phyloP scores from a whole-genome alignment of 2,329 filamentous ascomycete genomes.

The Ophiocordyceps robertsii region DNA sequence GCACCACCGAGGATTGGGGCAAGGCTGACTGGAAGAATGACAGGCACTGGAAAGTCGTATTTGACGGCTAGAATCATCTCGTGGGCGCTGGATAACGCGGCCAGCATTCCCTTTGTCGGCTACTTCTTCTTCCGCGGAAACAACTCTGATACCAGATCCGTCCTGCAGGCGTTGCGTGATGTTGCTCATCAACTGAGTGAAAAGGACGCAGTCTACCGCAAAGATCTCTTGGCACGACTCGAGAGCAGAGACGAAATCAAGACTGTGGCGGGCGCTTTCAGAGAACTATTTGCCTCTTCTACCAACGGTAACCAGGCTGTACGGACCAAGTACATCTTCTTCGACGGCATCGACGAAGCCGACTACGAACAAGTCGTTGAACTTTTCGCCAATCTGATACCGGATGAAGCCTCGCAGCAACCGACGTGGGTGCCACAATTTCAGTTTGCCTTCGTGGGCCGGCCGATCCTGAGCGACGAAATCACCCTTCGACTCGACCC shows the following conservation, averaged over 20 bases:
- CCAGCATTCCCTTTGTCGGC: constrained; percentile 19
- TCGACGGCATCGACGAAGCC: constrained; percentile 34
- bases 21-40: neutral
- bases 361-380: constrained; percentile 21
- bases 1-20: neutral
- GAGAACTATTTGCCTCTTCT: constrained; percentile 25
- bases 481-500: constrained; percentile 21
- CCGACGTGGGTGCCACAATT: constrained; percentile 10
- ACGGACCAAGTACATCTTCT: constrained; percentile 26
- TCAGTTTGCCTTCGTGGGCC: constrained; percentile 26
- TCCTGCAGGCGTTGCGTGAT: constrained; percentile 30
- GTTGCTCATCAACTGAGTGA: constrained; percentile 33
- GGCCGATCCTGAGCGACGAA: constrained; percentile 26
- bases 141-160: constrained; percentile 29
- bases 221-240: constrained; percentile 20
- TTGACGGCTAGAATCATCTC: constrained; percentile 28
- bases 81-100: constrained; percentile 14
- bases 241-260: constrained; percentile 26
- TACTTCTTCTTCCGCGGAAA: constrained; percentile 37
- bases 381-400: constrained; percentile 20
- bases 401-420: constrained; percentile 9
- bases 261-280: constrained; percentile 29
- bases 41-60: constrained; percentile 31
- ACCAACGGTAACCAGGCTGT: constrained; percentile 18
- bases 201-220: constrained; percentile 29